phyloP scores from a whole-genome alignment of 768 basidiomycete species.

The Cystofilobasidium bisporidii region DNA sequence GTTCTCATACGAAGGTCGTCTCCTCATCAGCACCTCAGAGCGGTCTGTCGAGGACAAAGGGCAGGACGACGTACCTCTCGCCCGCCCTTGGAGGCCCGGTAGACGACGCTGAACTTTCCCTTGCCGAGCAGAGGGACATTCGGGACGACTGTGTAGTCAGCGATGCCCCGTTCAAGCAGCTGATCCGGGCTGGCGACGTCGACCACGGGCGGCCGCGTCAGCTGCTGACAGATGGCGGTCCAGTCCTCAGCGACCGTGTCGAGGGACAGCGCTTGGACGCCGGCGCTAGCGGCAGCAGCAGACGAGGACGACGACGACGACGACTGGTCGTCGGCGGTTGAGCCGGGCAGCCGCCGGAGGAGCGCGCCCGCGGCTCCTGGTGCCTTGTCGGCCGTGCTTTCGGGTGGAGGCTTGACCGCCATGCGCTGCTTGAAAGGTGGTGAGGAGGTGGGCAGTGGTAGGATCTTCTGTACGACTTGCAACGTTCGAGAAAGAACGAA shows the following conservation, averaged over 20 bases:
- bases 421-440: neutral
- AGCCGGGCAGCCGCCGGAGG: neutral
- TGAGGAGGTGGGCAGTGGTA: neutral
- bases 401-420: neutral
- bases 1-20: neutral
- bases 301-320: neutral
- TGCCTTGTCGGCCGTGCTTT: neutral
- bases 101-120: conserved; percentile 44
- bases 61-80: conserved; percentile 35
- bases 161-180: conserved; percentile 38
- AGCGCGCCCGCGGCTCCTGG: neutral
- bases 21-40: no score
- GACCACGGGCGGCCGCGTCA: neutral
- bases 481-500: neutral
- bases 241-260: conserved; percentile 3
- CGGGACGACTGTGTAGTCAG: conserved; percentile 39
- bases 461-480: no score
- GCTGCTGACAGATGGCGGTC: conserved; percentile 7
- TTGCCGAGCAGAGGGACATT: conserved; percentile 37
- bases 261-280: neutral
- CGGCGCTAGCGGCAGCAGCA: neutral
- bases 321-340: neutral
- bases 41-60: no score
- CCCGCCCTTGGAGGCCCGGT: conserved; percentile 38
- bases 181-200: conserved; percentile 37